Evolutionary conservation across 352 stramenopile species (phyloP), one percentile per base, ranked within the genome.

Genomic region (Globisporangium lucens): DNA sequence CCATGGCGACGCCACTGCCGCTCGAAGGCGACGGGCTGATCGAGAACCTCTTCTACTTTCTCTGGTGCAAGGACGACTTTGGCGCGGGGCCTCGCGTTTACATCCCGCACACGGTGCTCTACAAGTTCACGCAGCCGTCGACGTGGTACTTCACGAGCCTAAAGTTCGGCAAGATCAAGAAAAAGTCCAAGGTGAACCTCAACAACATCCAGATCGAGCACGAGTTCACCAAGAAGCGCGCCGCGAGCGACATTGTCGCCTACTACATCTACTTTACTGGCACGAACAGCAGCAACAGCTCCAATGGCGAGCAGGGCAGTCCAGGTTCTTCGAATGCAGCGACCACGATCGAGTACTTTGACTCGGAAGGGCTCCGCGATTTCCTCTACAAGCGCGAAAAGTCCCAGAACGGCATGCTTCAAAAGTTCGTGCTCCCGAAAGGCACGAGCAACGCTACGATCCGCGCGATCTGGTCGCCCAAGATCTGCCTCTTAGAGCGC

Each of bases 141-240:
- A 82, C 86, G 56, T 99, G 97, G 97, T 99, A 98, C 74, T 99
- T 99, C 52, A 98, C 95, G 7, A 91, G 80, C 64, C 78, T 83
- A 29, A 84, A 82, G 60, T 85, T 75, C 20, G 84, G 83, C 63
- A 89, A 89, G 10, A 90, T 98, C 73, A 97, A 98, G 80, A 91
- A 91, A 61, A 98, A 98, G 70, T 76, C 91, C 53, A 96, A 97
- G 53, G 73, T 81, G 43, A 98, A 98, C 66, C 70, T 99, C 30
- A 96, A 79, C 20, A 97, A 98, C 56, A 69, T 86, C 3, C 85
- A 94, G 63, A 98, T 99, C 63, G 94, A 98, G 69, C 92, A 98
- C 61, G 85, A 87, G 58, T 98, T 99, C 75, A 92, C 86, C 20
- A 98, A 96, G 58, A 89, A 91, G 51, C 82, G 85, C 65, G 75